A percentile compares a stretch with the other conserved stretches of the same genome.
Conservation (phyloP, 2,329 filamentous ascomycete genomes). For the Aspergillus latus region DNA sequence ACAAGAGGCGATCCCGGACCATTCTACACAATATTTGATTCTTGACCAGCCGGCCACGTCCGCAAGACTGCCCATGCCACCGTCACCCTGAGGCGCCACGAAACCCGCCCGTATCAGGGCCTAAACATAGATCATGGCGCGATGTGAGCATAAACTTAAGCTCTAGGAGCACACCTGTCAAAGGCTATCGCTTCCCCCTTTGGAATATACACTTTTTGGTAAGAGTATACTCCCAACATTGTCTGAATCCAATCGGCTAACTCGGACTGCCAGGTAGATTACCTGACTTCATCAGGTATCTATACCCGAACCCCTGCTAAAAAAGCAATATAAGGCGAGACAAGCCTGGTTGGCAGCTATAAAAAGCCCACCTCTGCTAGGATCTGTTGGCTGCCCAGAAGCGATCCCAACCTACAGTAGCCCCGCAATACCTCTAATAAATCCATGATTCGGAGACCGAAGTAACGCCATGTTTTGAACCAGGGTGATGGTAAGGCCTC, state of each 20-base stretch:
- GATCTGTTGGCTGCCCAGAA: neutral
- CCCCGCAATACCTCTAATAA: neutral
- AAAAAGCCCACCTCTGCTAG: too few species aligned
- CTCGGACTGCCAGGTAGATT: neutral
- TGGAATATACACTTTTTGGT: neutral
- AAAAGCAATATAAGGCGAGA: neutral
- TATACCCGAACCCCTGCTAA: neutral
- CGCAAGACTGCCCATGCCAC: neutral
- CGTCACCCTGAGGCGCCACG: neutral
- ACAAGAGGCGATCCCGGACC: neutral
- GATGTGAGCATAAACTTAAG: too few species aligned
- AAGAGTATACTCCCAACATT: neutral
- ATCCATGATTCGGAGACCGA: neutral
- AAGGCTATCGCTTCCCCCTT: neutral
- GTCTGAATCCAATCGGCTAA: neutral
- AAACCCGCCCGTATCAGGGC: neutral
- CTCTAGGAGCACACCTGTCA: too few species aligned
- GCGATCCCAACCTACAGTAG: neutral
- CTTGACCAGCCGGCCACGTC: neutral
- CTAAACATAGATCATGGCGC: neutral
- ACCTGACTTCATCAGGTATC: neutral
- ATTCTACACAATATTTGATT: neutral
- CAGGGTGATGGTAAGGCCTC: neutral
- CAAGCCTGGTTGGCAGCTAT: too few species aligned
- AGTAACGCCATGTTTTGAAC: neutral